phyloP scores from a whole-genome alignment of 148 eudicot genomes.

The Polygonum aviculare region DNA sequence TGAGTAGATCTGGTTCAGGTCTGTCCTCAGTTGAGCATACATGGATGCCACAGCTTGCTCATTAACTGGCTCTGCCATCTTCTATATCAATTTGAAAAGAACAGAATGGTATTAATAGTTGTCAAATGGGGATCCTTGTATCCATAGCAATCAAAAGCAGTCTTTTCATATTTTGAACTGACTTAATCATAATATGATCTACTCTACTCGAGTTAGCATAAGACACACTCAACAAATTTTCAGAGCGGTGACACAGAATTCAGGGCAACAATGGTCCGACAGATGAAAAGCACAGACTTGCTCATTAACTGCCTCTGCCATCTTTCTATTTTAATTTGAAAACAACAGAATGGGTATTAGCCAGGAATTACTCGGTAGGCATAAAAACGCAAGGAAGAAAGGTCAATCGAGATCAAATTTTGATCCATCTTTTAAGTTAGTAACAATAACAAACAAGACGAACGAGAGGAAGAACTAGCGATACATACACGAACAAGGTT shows the following conservation, averaged over 20 bases:
- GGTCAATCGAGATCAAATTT: no score
- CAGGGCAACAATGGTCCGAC: background rate
- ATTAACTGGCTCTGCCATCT: conserved; percentile 58
- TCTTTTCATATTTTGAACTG: background rate
- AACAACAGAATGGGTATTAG: no score
- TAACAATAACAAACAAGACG: no score
- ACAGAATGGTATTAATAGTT: background rate
- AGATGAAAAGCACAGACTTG: background rate
- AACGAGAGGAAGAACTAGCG: no score
- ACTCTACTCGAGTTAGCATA: background rate
- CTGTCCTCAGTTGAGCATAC: conserved; percentile 71
- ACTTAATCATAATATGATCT: background rate
- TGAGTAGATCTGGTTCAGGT: conserved; percentile 70
- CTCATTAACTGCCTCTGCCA: no score
- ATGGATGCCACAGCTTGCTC: conserved; percentile 85
- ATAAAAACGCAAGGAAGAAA: no score
- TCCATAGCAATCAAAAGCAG: background rate
- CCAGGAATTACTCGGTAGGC: no score
- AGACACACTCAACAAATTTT: background rate
- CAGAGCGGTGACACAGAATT: background rate
- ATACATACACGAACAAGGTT: no score
- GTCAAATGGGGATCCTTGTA: background rate
- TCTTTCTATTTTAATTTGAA: no score
- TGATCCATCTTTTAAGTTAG: no score
- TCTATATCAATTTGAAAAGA: conserved; percentile 8